Percentiles rank a stretch among this genome's conserved stretches.
phyloP scores from a whole-genome alignment of 2,329 filamentous ascomycete species.

The Neobulgaria alba region DNA sequence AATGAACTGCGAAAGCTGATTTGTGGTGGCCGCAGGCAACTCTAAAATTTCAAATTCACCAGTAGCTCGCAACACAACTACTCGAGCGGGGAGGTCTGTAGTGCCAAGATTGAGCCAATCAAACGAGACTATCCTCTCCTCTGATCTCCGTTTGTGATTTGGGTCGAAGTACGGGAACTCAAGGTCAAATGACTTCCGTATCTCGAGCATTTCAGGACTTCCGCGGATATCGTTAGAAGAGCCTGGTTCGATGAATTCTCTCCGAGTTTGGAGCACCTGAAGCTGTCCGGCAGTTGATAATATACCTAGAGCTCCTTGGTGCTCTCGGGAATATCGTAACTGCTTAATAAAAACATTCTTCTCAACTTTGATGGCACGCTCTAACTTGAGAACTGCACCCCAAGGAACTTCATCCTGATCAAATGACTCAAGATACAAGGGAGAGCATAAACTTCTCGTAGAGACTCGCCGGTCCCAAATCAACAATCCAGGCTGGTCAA shows the following conservation, averaged over 20 bases:
- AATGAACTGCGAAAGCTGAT: constrained; percentile 51
- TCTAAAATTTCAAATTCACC: constrained; percentile 54
- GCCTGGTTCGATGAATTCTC: constrained; percentile 39
- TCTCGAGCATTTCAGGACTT: constrained; percentile 50
- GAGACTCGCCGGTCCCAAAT: constrained; percentile 70
- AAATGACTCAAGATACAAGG: constrained; percentile 46
- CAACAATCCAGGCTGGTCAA: constrained; percentile 65
- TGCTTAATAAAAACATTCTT: constrained; percentile 54
- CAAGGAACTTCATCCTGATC: constrained; percentile 54
- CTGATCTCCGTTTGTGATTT: constrained; percentile 36
- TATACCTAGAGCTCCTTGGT: constrained; percentile 51
- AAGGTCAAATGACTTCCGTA: constrained; percentile 52
- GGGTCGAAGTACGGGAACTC: constrained; percentile 47
- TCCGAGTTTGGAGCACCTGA: constrained; percentile 50
- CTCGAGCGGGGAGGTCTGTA: constrained; percentile 45
- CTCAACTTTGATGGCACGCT: constrained; percentile 43
- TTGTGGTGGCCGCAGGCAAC: constrained; percentile 48
- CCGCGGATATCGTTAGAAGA: constrained; percentile 37
- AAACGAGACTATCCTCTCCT: constrained; percentile 56
- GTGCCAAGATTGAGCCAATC: constrained; percentile 57
- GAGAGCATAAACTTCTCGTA: constrained; percentile 42
- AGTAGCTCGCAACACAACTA: constrained; percentile 51
- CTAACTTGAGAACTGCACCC: constrained; percentile 51
- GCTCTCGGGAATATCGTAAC: constrained; percentile 54
- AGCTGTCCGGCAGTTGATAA: constrained; percentile 56